phyloP scores from a whole-genome alignment of 257 asterid genomes.

The Petunia axillaris region DNA sequence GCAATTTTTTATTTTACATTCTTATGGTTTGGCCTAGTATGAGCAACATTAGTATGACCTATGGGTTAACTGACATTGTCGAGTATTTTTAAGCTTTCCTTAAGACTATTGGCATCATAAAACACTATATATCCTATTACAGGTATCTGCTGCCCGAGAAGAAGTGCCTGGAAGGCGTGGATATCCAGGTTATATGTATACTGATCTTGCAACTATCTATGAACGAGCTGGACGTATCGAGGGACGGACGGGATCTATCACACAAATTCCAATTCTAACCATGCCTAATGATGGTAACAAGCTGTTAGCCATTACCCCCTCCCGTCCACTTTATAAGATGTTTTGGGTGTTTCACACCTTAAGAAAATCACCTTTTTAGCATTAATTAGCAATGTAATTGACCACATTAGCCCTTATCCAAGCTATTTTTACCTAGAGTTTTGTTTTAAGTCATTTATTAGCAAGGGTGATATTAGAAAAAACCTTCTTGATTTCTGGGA shows the following conservation, averaged over 20 bases:
- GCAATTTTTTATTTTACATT: background rate
- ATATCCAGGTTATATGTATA: slow-evolving; percentile 93
- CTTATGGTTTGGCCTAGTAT: background rate
- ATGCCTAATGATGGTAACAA: slow-evolving; percentile 96
- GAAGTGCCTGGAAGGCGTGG: slow-evolving; percentile 99
- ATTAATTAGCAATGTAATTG: too few species aligned
- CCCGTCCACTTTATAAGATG: too few species aligned
- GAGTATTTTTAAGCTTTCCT: background rate
- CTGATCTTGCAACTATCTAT: slow-evolving; percentile 95
- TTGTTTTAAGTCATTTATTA: too few species aligned
- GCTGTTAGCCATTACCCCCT: slow-evolving; percentile 35
- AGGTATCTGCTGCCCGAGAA: slow-evolving; percentile 99
- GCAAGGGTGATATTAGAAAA: too few species aligned
- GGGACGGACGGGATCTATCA: slow-evolving; percentile 96
- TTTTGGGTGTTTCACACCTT: too few species aligned
- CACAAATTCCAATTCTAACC: slow-evolving; percentile 94
- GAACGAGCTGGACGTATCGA: slow-evolving; percentile 99
- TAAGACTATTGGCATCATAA: background rate
- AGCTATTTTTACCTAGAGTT: too few species aligned
- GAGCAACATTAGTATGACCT: background rate
- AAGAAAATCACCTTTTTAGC: too few species aligned
- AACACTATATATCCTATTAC: slow-evolving; percentile 27
- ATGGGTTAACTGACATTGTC: background rate
- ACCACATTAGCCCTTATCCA: too few species aligned
- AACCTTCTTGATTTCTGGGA: too few species aligned